phyloP scores from a whole-genome alignment of 345 rosid genomes.

The Cardiospermum halicacabum region DNA sequence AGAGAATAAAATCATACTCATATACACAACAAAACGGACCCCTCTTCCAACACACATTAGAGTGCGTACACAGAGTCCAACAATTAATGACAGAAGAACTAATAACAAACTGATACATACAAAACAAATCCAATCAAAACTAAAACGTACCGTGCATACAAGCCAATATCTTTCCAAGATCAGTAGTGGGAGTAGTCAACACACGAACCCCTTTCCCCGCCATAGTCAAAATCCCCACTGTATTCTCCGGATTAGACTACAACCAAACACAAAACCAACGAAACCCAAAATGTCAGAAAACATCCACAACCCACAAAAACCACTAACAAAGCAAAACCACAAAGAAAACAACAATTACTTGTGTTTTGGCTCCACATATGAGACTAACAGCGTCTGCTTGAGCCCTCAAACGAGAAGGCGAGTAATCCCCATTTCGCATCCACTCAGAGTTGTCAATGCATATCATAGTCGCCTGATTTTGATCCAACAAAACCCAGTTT shows the following conservation, averaged over 20 bases:
- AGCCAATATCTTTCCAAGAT: slow-evolving; percentile 70
- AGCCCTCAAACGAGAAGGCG: slow-evolving; percentile 64
- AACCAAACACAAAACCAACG: slow-evolving; percentile 1
- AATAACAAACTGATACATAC: too few species aligned
- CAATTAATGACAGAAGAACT: not conserved
- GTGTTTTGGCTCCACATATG: slow-evolving; percentile 74
- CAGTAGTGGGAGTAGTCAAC: slow-evolving; percentile 69
- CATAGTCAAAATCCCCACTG: slow-evolving; percentile 77
- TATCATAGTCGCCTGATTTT: slow-evolving; percentile 70
- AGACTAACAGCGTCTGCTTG: slow-evolving; percentile 78
- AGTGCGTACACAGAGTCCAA: too few species aligned
- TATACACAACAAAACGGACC: too few species aligned
- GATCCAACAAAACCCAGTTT: not conserved
- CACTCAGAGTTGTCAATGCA: slow-evolving; percentile 83
- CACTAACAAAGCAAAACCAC: not conserved
- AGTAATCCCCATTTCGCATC: slow-evolving; percentile 87
- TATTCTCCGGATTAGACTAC: slow-evolving; percentile 83
- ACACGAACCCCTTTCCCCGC: slow-evolving; percentile 85
- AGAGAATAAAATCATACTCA: not conserved
- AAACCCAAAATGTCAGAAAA: not conserved
- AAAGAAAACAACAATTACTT: slow-evolving; percentile 28
- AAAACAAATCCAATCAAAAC: not conserved
- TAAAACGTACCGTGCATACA: slow-evolving; percentile 64
- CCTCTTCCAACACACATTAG: too few species aligned
- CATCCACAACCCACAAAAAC: not conserved